Conservation (phyloP, 495 filamentous ascomycete genomes). For the Tetracladium marchalianum region DNA sequence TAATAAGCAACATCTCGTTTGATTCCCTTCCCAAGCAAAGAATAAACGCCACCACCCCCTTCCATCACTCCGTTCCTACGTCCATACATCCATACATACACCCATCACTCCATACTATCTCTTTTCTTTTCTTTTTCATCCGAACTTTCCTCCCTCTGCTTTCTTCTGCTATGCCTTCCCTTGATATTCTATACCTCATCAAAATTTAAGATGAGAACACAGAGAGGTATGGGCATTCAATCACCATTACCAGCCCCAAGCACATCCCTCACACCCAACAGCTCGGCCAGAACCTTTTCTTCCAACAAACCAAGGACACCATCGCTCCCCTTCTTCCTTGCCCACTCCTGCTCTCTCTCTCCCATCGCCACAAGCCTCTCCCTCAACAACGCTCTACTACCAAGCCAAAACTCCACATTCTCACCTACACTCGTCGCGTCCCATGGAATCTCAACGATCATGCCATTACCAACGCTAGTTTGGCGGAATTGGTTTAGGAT, state of each 20-base stretch:
- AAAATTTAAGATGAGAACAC: too few relatives aligned
- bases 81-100: too few relatives aligned
- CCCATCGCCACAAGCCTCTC: conserved; percentile 62
- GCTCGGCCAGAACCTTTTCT: conserved; percentile 58
- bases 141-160: too few relatives aligned
- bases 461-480: conserved; percentile 46
- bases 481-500: conserved; percentile 53
- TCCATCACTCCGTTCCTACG: too few relatives aligned
- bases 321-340: conserved; percentile 36
- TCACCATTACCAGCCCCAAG: conserved; percentile 14
- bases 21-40: too few relatives aligned
- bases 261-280: conserved; percentile 44
- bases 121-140: too few relatives aligned
- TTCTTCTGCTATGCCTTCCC: too few relatives aligned
- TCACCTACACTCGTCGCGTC: conserved; percentile 59
- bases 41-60: too few relatives aligned
- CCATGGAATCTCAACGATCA: conserved; percentile 62
- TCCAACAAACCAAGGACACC: conserved; percentile 36
- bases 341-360: conserved; percentile 58
- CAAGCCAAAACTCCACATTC: conserved; percentile 68
- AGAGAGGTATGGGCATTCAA: too few relatives aligned
- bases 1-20: too few relatives aligned
- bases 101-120: too few relatives aligned
- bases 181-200: too few relatives aligned
- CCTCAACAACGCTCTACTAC: conserved; percentile 47